Conservation (phyloP, 2,329 filamentous ascomycete species). For the Microsporum ferrugineum region DNA sequence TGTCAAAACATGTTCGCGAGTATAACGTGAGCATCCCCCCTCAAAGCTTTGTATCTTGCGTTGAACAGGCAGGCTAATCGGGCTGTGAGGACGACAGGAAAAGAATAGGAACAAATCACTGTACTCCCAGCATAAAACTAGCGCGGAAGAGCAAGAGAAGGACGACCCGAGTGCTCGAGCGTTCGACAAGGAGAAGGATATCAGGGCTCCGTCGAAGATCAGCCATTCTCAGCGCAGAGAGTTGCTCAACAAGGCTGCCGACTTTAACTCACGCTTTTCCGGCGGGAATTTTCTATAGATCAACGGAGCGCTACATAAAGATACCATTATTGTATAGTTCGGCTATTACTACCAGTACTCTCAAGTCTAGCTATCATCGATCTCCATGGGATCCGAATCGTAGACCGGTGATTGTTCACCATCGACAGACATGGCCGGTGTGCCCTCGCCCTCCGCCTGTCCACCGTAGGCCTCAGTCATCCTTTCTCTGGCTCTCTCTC, state of each 20-base stretch:
- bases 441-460: constrained; percentile 9
- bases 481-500: constrained; percentile 54
- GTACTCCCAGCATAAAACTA: constrained; percentile 13
- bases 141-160: constrained; percentile 44
- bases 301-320: not conserved
- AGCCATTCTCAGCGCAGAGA: constrained; percentile 63
- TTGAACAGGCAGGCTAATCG: not conserved
- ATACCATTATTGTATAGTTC: not conserved
- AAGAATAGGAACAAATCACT: constrained; percentile 14
- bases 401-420: not conserved
- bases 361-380: constrained; percentile 15
- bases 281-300: constrained; percentile 51
- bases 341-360: not conserved
- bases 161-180: constrained; percentile 83
- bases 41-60: not conserved
- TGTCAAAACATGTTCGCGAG: constrained; percentile 13
- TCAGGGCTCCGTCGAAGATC: constrained; percentile 63
- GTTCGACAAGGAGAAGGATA: constrained; percentile 91
- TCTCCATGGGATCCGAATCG: constrained; percentile 23
- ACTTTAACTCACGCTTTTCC: constrained; percentile 71
- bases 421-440: not conserved
- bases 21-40: constrained; percentile 15
- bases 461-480: constrained; percentile 19
- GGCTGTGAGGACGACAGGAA: constrained; percentile 6
- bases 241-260: constrained; percentile 57